These are phyloP conservation scores for Volvox reticuliferus DNA, from an alignment of 139 green algal genomes.

Conservation along the genomic window DNA sequence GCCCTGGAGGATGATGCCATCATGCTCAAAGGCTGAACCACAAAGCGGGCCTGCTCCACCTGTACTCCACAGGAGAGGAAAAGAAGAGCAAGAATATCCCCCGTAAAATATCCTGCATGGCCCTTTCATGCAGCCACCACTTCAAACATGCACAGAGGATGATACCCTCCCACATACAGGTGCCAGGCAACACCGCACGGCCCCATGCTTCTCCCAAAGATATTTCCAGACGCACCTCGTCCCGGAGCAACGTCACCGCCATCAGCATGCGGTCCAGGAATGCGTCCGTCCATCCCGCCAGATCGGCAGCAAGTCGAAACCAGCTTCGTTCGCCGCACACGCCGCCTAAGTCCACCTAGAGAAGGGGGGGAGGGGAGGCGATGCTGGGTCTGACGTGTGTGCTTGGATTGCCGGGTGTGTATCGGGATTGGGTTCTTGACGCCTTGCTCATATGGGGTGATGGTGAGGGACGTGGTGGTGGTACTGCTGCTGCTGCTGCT, in stretches of 20 bases:
- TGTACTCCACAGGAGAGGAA: not conserved
- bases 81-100: no score
- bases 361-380: not conserved
- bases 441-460: no score
- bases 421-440: no score
- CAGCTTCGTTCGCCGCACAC: conserved; percentile 59
- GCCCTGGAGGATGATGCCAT: conserved; percentile 12
- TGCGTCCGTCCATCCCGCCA: conserved; percentile 64
- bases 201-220: no score
- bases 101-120: no score
- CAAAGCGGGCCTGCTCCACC: conserved; percentile 69
- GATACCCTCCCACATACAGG: no score
- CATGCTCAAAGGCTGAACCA: conserved; percentile 62
- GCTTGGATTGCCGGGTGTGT: no score
- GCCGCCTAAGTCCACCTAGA: conserved; percentile 69
- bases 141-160: no score
- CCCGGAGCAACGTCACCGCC: conserved; percentile 66
- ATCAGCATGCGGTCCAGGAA: conserved; percentile 73
- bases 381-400: not conserved
- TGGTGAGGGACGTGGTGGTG: no score
- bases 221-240: conserved; percentile 42
- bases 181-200: no score
- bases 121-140: no score
- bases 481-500: no score
- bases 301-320: conserved; percentile 50